Evolutionary conservation across 1,284 basidiomycete species (phyloP).

Genomic region (Rhodotorula sp.): DNA sequence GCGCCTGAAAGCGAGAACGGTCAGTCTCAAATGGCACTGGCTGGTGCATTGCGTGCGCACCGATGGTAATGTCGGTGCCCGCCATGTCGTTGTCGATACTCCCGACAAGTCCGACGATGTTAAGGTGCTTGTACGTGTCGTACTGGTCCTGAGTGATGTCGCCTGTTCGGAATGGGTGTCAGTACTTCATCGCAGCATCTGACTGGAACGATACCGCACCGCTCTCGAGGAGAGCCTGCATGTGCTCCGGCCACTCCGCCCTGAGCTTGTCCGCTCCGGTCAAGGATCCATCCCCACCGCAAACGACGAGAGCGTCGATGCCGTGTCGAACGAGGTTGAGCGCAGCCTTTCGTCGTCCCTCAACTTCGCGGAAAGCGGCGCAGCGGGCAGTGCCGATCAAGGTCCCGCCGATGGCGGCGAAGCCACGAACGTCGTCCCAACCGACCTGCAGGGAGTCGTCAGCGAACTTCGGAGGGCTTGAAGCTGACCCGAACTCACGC

Average conservation of each 20-base stretch:
- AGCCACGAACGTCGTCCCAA: slow-evolving; percentile 96
- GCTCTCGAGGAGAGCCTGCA: slow-evolving; percentile 64
- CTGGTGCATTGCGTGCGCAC: slow-evolving; percentile 7
- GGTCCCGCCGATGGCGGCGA: slow-evolving; percentile 87
- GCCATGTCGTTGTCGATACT: slow-evolving; percentile 99
- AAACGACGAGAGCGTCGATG: slow-evolving; percentile 94
- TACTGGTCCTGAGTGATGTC: slow-evolving; percentile 74
- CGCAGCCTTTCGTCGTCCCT: slow-evolving; percentile 83
- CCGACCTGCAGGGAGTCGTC: slow-evolving; percentile 59
- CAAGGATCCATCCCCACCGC: slow-evolving; percentile 93
- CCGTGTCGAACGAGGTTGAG: slow-evolving; percentile 91
- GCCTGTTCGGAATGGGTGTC: slow-evolving; percentile 46
- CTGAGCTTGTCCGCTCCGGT: slow-evolving; percentile 94
- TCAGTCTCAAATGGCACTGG: too few relatives aligned
- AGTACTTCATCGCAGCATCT: background rate
- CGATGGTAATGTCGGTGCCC: slow-evolving; percentile 95
- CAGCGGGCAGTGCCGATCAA: slow-evolving; percentile 94
- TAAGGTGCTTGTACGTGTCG: slow-evolving; percentile 72
- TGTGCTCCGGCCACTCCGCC: slow-evolving; percentile 84
- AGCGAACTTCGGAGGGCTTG: background rate
- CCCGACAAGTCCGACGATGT: slow-evolving; percentile 94
- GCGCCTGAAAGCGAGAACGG: slow-evolving; percentile 55
- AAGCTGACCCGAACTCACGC: slow-evolving; percentile 46
- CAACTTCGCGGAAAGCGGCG: slow-evolving; percentile 75
- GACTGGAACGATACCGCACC: slow-evolving; percentile 50